A percentile compares a stretch with the other conserved stretches of the same genome.
phyloP scores from a whole-genome alignment of 2,329 filamentous ascomycete species.

The Gaeumannomyces sp. region DNA sequence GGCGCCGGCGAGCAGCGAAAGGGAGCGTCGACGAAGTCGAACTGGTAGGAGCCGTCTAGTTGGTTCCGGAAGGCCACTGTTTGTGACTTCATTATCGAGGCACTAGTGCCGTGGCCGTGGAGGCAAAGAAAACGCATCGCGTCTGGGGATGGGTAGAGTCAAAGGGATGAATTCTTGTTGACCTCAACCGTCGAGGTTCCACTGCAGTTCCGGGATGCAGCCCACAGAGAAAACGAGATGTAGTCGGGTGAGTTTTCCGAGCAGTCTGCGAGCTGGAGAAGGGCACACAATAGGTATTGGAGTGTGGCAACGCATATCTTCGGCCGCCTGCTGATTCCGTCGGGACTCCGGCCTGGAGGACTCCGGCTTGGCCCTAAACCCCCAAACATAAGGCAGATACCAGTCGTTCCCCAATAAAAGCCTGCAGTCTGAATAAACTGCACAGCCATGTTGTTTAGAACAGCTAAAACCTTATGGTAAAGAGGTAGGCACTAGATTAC shows the following conservation, averaged over 20 bases:
- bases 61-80: slow-evolving; percentile 30
- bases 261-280: background rate
- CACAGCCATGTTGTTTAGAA: too few relatives aligned
- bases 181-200: background rate
- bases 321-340: background rate
- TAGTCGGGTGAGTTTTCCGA: background rate
- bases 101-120: slow-evolving; percentile 32
- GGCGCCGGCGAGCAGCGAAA: slow-evolving; percentile 25
- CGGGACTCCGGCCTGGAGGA: slow-evolving; percentile 11
- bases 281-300: too few relatives aligned
- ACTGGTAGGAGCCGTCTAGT: slow-evolving; percentile 24
- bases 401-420: too few relatives aligned
- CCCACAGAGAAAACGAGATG: background rate
- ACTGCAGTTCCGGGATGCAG: background rate
- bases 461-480: too few relatives aligned
- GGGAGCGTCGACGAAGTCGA: slow-evolving; percentile 30
- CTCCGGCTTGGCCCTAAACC: background rate
- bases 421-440: too few relatives aligned
- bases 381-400: background rate
- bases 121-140: slow-evolving; percentile 30
- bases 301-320: slow-evolving; percentile 2
- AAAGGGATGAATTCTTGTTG: background rate
- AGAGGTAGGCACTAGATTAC: too few relatives aligned
- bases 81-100: slow-evolving; percentile 29
- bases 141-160: background rate